Base-by-base conservation (phyloP, 768 basidiomycete genomes). In the Agaricus blazei region DNA sequence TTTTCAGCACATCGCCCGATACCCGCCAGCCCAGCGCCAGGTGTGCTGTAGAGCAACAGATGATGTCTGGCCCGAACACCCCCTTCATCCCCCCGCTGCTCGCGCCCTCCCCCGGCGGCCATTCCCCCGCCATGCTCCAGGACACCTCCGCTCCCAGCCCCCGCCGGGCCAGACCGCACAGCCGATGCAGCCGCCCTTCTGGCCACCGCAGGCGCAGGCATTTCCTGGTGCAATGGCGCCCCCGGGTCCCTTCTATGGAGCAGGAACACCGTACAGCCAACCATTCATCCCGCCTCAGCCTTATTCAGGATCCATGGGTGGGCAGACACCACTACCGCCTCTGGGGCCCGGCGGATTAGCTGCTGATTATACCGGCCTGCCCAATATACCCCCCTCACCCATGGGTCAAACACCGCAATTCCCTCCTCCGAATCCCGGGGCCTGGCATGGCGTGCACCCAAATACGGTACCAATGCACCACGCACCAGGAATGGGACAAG, bases 71-170 rank as follows among this genome's bases (percentile, higher is more conserved):
- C 14, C 51, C 50, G 9, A 42, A 15, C 5, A 57, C 58, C 15
- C 60, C 60, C 19, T 61, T 61, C 44, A 61, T 61, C 12, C 60
- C 60, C 15, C 60, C 60, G 11, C 56, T 61, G 23, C 51, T 15
- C 8, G 48, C 55, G 9, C 48, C 51, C n/a, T 52, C 48, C n/a
- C 60, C 60, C 9, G 29, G 40, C 4, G 40, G 40, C 4, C 26
- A 52, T 24, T 46, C 60, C 14, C 55, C 55, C 1, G 57, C 57
- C 2, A 47, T 59, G 2, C 60, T 51, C 5, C 40, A 26, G 19
- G 43, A 29, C 26, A 54, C 37, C 56, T 51, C 34, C 52, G 19
- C 43, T 51, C 4, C 48, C 44, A 26, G 47, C 56, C 26, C 47
- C 49, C 12, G 23, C 50, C 54, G 14, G 9, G 48, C 24, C 19